phyloP scores from a whole-genome alignment of 2,329 filamentous ascomycete species.

The Arthrobotrys megalospora region DNA sequence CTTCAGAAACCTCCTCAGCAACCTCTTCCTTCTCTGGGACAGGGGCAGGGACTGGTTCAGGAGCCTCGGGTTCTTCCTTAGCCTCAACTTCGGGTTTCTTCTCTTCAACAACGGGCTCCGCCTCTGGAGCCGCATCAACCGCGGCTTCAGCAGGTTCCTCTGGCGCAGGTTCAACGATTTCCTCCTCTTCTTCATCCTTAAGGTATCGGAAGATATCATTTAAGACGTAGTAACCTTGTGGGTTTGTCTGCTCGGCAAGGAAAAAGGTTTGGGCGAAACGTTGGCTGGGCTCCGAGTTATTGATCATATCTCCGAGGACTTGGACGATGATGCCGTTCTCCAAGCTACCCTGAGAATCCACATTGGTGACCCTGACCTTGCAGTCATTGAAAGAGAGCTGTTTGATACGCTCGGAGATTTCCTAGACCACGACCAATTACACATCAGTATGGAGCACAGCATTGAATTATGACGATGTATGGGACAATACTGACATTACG shows the following conservation, averaged over 20 bases:
- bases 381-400: conserved; percentile 94
- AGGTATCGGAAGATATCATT: conserved; percentile 99
- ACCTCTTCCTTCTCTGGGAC: conserved; percentile 64
- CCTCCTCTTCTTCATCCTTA: conserved; percentile 84
- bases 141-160: conserved; percentile 60
- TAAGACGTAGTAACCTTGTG: conserved; percentile 96
- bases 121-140: conserved; percentile 61
- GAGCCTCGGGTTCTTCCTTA: conserved; percentile 70
- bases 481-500: conserved; percentile 78
- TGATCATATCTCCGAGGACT: conserved; percentile 97
- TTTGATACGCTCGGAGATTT: conserved; percentile 95
- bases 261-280: conserved; percentile 99
- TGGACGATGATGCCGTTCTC: conserved; percentile 92
- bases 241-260: conserved; percentile 83
- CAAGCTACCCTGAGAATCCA: conserved; percentile 93
- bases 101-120: conserved; percentile 52
- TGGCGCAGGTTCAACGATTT: conserved; percentile 67
- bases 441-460: not conserved
- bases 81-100: conserved; percentile 60
- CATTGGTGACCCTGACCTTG: conserved; percentile 98
- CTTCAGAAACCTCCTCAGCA: conserved; percentile 57
- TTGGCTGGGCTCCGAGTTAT: conserved; percentile 89
- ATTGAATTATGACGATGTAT: not conserved
- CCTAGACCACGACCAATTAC: conserved; percentile 64
- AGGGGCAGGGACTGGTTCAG: conserved; percentile 69